phyloP scores from a whole-genome alignment of 257 asterid genomes.

The Capsicum baccatum region DNA sequence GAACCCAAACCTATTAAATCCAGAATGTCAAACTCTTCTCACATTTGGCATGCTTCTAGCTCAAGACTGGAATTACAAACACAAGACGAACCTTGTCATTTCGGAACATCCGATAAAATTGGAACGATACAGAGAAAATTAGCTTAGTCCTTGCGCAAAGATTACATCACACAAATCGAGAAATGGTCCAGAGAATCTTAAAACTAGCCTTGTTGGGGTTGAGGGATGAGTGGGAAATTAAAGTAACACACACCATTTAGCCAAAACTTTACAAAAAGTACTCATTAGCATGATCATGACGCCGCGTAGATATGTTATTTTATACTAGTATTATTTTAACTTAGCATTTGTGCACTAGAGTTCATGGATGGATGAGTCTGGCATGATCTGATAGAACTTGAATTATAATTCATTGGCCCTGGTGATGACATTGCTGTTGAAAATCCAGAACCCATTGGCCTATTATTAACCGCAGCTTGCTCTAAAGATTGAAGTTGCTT shows the following conservation, averaged over 20 bases:
- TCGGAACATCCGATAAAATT: neutral
- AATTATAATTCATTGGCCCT: conserved; percentile 20
- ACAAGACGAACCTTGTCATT: neutral
- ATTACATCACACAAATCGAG: neutral
- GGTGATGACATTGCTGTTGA: neutral
- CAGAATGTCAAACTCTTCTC: neutral
- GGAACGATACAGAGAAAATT: neutral
- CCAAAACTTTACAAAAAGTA: neutral
- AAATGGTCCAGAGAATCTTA: neutral
- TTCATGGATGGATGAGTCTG: conserved; percentile 24
- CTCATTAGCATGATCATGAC: neutral
- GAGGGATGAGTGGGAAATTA: neutral
- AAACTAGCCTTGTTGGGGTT: neutral
- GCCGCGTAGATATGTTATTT: neutral
- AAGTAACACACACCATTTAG: conserved; percentile 12
- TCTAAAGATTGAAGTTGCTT: conserved; percentile 49
- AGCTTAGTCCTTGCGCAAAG: neutral
- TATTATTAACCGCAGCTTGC: conserved; percentile 35
- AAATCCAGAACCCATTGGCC: conserved; percentile 32
- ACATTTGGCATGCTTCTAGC: neutral
- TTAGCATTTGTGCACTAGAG: conserved; percentile 30
- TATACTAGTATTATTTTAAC: neutral
- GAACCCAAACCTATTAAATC: neutral
- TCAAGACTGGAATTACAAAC: neutral
- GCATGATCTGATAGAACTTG: conserved; percentile 15